Conservation (phyloP, 73 alveolate genomes). For the Blepharisma stoltei region DNA sequence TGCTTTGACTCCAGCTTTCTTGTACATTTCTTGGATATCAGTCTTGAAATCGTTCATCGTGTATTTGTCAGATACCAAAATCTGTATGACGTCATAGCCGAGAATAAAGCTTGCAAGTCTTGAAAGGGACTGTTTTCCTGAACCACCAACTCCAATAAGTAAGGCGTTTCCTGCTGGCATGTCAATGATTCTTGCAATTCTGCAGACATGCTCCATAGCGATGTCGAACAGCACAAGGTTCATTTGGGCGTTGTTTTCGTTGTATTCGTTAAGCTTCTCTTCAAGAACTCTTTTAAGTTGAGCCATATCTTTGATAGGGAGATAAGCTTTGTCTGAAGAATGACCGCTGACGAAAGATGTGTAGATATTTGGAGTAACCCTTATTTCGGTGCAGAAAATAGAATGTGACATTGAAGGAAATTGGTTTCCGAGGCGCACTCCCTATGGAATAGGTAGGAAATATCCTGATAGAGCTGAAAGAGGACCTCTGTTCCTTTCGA, state of each 20-base stretch:
- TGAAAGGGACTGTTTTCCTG: constrained; percentile 98
- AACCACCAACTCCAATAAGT: constrained; percentile 99
- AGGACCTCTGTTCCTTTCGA: too few species aligned
- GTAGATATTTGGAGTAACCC: constrained; percentile 75
- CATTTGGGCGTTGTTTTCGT: constrained; percentile 93
- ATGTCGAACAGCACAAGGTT: constrained; percentile 97
- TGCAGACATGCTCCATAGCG: constrained; percentile 97
- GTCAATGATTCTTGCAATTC: constrained; percentile 96
- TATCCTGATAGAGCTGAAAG: too few species aligned
- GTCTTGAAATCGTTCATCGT: constrained; percentile 87
- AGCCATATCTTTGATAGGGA: constrained; percentile 66
- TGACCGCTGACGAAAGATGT: constrained; percentile 88
- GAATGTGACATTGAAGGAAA: too few species aligned
- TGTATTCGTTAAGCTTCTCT: constrained; percentile 92
- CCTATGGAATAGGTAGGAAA: too few species aligned
- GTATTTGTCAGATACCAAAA: constrained; percentile 94
- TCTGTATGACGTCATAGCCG: constrained; percentile 91
- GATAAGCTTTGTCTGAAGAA: constrained; percentile 57
- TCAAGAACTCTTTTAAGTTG: constrained; percentile 88
- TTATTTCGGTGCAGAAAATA: constrained; percentile 63
- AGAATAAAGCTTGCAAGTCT: constrained; percentile 94
- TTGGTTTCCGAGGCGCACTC: too few species aligned
- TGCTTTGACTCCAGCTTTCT: constrained; percentile 94
- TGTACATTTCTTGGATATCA: constrained; percentile 92
- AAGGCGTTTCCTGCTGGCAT: constrained; percentile 98